phyloP scores from a whole-genome alignment of 2,329 filamentous ascomycete species.

The Ophiostoma pallidulum region DNA sequence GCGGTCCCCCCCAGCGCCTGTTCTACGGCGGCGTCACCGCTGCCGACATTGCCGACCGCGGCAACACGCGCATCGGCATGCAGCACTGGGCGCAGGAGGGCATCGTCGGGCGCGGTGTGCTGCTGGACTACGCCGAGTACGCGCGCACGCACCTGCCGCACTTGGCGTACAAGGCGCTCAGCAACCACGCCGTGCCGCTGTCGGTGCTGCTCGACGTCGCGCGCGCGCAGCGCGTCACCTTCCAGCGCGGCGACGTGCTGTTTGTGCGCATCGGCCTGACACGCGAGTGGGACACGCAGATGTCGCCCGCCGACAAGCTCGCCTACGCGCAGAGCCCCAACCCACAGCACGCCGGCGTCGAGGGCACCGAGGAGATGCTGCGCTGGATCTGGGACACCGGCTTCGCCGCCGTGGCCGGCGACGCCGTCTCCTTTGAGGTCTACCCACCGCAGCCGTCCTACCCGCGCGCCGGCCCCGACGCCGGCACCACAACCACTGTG shows the following conservation, averaged over 20 bases:
- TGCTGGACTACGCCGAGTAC: slow-evolving; percentile 41
- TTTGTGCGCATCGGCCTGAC: slow-evolving; percentile 36
- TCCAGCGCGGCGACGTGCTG: slow-evolving; percentile 43
- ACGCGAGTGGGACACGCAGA: slow-evolving; percentile 39
- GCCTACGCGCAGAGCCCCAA: slow-evolving; percentile 15
- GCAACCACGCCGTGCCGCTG: slow-evolving; percentile 28
- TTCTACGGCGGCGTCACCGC: slow-evolving; percentile 41
- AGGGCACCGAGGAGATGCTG: slow-evolving; percentile 29
- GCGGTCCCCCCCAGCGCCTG: slow-evolving; percentile 26
- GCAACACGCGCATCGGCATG: slow-evolving; percentile 35
- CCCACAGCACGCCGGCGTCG: slow-evolving; percentile 29
- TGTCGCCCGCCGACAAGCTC: slow-evolving; percentile 21
- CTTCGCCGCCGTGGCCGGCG: slow-evolving; percentile 37
- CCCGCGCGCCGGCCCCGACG: background rate
- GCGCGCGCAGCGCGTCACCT: slow-evolving; percentile 33
- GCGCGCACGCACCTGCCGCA: slow-evolving; percentile 15
- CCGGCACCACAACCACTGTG: background rate
- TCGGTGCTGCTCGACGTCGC: slow-evolving; percentile 26
- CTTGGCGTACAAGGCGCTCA: slow-evolving; percentile 29
- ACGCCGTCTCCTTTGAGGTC: slow-evolving; percentile 24
- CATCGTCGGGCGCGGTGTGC: slow-evolving; percentile 40
- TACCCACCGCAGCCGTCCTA: slow-evolving; percentile 30
- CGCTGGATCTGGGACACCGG: slow-evolving; percentile 37
- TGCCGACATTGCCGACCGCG: slow-evolving; percentile 34
- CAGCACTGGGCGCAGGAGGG: slow-evolving; percentile 28